Percentiles rank a stretch among this genome's conserved stretches.
These are phyloP conservation scores for Collybiopsis confluens DNA, from an alignment of 768 basidiomycete genomes.

Conservation along the genomic window DNA sequence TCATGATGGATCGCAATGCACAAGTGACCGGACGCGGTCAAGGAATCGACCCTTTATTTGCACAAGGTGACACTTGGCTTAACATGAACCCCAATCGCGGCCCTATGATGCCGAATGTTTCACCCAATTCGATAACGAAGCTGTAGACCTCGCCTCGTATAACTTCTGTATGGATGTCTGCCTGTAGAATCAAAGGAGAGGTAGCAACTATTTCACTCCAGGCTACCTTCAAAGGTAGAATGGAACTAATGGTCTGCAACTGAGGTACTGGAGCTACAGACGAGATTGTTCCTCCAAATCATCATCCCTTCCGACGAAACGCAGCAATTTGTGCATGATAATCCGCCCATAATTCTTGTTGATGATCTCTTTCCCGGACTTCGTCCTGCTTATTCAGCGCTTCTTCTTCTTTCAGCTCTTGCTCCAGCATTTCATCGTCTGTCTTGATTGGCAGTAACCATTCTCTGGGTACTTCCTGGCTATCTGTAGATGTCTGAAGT, in stretches of 20 bases:
- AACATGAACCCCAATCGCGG: not conserved
- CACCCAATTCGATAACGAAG: slow-evolving; percentile 2
- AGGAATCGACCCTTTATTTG: not conserved
- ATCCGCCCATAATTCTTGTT: not conserved
- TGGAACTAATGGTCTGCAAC: too few relatives aligned
- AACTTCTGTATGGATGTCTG: too few relatives aligned
- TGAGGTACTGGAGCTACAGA: too few relatives aligned
- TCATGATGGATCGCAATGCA: slow-evolving; percentile 75
- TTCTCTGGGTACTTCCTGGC: not conserved
- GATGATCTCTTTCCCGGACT: not conserved
- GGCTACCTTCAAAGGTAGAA: too few relatives aligned
- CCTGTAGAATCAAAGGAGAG: too few relatives aligned
- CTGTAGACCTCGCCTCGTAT: not conserved
- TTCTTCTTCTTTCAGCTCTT: slow-evolving; percentile 6
- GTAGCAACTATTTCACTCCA: too few relatives aligned
- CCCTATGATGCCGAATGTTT: not conserved
- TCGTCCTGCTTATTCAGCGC: slow-evolving; percentile 1
- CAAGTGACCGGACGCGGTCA: slow-evolving; percentile 43
- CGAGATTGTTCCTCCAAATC: too few relatives aligned
- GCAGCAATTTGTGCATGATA: not conserved
- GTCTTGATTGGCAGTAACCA: not conserved
- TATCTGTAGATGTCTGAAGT: too few relatives aligned
- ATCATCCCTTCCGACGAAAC: not conserved
- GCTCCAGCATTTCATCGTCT: not conserved
- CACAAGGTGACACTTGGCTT: not conserved